These are phyloP conservation scores for Neocucurbitaria cava DNA, from an alignment of 2,329 filamentous ascomycete species.

Conservation along the genomic window DNA sequence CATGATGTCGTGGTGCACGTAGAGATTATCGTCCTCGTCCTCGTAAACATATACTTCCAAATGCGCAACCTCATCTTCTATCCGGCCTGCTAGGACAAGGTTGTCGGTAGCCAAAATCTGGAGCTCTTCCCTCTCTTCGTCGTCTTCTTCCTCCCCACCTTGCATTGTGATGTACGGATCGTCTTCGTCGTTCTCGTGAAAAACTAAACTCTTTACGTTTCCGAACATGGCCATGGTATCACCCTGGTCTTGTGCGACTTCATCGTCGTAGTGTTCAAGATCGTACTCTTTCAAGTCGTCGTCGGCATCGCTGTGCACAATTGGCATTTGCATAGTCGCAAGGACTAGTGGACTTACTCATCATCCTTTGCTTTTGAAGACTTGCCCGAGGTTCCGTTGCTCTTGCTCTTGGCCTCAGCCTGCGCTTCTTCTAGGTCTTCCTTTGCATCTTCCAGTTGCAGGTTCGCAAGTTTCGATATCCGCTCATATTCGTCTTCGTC, in stretches of 20 bases:
- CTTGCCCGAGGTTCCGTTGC: slow-evolving; percentile 30
- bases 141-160: slow-evolving; percentile 71
- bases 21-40: slow-evolving; percentile 92
- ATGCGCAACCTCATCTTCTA: slow-evolving; percentile 96
- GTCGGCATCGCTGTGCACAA: slow-evolving; percentile 51
- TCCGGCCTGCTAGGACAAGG: slow-evolving; percentile 86
- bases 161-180: slow-evolving; percentile 96
- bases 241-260: slow-evolving; percentile 72
- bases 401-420: slow-evolving; percentile 52
- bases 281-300: slow-evolving; percentile 96
- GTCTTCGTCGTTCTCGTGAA: slow-evolving; percentile 91
- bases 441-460: slow-evolving; percentile 88
- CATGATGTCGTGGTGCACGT: slow-evolving; percentile 99
- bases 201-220: slow-evolving; percentile 90
- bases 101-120: slow-evolving; percentile 95
- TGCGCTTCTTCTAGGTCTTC: slow-evolving; percentile 71
- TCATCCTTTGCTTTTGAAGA: slow-evolving; percentile 29
- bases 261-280: slow-evolving; percentile 93
- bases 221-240: slow-evolving; percentile 91
- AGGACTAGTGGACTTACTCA: slow-evolving; percentile 16
- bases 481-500: slow-evolving; percentile 60
- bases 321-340: slow-evolving; percentile 15
- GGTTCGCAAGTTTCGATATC: slow-evolving; percentile 59
- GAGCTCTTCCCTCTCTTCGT: slow-evolving; percentile 91
- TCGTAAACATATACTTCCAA: slow-evolving; percentile 98